Evolutionary conservation across 495 filamentous ascomycete genomes (phyloP), one percentile per base, ranked within the genome.

Genomic region (Physcia stellaris): DNA sequence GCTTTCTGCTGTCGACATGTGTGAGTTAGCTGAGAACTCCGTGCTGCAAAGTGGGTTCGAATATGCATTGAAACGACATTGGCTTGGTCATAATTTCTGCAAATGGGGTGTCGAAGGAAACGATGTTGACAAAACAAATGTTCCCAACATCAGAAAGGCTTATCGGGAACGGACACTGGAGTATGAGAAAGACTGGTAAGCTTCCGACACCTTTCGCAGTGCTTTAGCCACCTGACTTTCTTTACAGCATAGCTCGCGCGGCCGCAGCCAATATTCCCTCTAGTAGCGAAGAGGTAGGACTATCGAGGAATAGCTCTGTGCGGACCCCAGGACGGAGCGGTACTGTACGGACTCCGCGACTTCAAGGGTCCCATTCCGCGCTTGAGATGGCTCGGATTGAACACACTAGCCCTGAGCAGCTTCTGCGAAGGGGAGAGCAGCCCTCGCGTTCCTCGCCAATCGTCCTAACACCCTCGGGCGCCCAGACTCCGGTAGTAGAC

Each of bases 1-100:
- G 60, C 73, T 98, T 18, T 92, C 78, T 56, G 83, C 86, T 13
- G 88, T 95, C 4, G 90, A 98, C 56, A 98, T 98, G 90, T 96
- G 92, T 53, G 90, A 98, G 61, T 64, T 98, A 24, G 90, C 90
- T 3, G 92, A 88, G 59, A 86, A 95, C 58, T 94, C 85, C 11
- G 90, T 98, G 23, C 70, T 74, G 46, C 90, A 98, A 53, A 92
- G 85, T 57, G 90, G 90, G 15, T 98, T 94, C 49, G 90, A 98
- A 56, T 68, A 80, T 51, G 68, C 74, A 13, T 57, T 96, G 46
- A 98, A 95, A 62, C 76, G 83, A 45, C 71, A 82, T 54, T 98
- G 88, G 87, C 65, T 98, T 5, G 90, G 90, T 2, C 61, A 66
- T 12, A 70, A 77, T 40, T 94, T 77, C 53, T 60, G 80, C 46